A percentile compares a stretch with the other conserved stretches of the same genome.
These are phyloP conservation scores for Dioszegia aurantiaca DNA, from an alignment of 768 basidiomycete species.

Conservation along the genomic window DNA sequence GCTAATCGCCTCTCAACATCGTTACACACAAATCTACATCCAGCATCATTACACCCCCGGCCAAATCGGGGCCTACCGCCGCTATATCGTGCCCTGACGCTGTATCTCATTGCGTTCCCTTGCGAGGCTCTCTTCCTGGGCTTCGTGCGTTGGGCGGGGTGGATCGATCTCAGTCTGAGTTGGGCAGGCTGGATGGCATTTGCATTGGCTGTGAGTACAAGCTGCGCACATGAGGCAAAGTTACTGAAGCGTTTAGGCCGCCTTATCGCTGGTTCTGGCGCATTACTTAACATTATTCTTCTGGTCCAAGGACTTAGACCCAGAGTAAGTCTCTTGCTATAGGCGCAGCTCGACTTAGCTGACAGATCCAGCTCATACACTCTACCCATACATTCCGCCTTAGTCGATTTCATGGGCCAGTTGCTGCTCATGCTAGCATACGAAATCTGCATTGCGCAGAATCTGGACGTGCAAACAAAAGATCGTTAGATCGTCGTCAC, in stretches of 20 bases:
- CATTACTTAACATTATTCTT: constrained; percentile 67
- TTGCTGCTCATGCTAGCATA: constrained; percentile 63
- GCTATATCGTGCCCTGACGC: constrained; percentile 55
- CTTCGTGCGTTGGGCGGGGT: constrained; percentile 66
- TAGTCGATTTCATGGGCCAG: constrained; percentile 82
- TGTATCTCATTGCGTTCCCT: constrained; percentile 74
- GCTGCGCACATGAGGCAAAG: neutral
- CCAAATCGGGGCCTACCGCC: constrained; percentile 47
- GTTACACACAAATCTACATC: constrained; percentile 59
- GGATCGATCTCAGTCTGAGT: constrained; percentile 68
- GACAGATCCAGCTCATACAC: constrained; percentile 64
- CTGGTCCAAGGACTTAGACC: constrained; percentile 75
- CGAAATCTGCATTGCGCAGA: constrained; percentile 41
- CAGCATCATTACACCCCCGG: constrained; percentile 3
- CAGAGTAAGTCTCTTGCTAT: constrained; percentile 58
- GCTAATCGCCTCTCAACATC: constrained; percentile 87
- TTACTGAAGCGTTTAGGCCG: constrained; percentile 57
- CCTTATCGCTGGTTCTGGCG: constrained; percentile 67
- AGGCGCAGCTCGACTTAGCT: neutral
- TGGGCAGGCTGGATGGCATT: constrained; percentile 72
- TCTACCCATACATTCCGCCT: constrained; percentile 83
- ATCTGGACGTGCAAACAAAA: constrained; percentile 30
- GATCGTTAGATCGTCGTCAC: neutral
- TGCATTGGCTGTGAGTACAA: constrained; percentile 66
- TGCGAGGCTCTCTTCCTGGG: constrained; percentile 72